These are phyloP conservation scores for Solanum sitiens DNA, from an alignment of 257 asterid species.

Conservation along the genomic window DNA sequence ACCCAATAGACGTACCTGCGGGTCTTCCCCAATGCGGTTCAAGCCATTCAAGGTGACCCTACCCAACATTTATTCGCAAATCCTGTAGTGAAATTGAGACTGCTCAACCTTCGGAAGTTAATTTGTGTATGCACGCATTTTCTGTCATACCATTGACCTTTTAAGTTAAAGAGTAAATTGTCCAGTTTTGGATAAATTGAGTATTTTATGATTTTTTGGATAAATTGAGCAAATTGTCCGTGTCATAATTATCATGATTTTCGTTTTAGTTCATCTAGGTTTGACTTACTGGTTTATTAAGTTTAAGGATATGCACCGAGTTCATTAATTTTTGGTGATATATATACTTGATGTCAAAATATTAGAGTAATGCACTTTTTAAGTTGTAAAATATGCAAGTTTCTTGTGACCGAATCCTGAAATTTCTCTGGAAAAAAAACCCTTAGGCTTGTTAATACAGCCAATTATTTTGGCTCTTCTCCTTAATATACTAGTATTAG, in stretches of 20 bases:
- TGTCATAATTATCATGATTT: not conserved
- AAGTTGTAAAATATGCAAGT: not conserved
- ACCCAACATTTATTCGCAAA: not conserved
- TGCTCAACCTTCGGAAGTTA: not conserved
- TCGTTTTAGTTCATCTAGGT: not conserved
- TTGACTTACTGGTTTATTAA: not conserved
- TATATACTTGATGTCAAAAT: not conserved
- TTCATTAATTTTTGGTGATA: not conserved
- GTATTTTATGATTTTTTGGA: not conserved
- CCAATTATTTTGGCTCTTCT: not conserved
- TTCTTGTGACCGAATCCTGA: not conserved
- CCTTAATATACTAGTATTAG: not conserved
- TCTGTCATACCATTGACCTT: not conserved
- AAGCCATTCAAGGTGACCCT: not conserved
- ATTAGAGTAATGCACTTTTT: not conserved
- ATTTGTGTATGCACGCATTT: not conserved
- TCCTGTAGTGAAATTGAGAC: not conserved
- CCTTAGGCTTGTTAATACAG: not conserved
- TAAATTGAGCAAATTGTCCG: not conserved
- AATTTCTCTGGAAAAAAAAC: not conserved
- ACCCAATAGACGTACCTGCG: not conserved
- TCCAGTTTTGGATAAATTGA: not conserved
- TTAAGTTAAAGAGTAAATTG: not conserved
- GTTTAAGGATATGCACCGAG: not conserved
- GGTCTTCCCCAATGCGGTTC: not conserved